A percentile compares a stretch with the other conserved stretches of the same genome.
Evolutionary conservation across 192 early-diverging fungal species (phyloP).

Genomic region (Entomortierella beljakovae): DNA sequence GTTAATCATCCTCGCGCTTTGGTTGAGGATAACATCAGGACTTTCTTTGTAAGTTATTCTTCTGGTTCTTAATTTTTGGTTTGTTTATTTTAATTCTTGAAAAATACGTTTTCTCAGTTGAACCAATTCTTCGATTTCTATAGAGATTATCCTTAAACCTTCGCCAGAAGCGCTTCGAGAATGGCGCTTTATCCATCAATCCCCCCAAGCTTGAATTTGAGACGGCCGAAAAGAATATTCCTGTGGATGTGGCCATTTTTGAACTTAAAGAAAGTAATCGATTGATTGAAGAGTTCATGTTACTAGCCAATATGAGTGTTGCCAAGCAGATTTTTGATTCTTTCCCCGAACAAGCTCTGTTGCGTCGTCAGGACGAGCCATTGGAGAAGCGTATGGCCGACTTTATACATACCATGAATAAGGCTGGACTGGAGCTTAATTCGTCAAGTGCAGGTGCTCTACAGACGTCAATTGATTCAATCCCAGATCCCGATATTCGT

Average conservation of each 20-base stretch:
- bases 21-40: conserved; percentile 54
- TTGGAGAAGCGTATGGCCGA: conserved; percentile 68
- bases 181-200: conserved; percentile 89
- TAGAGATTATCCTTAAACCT: conserved; percentile 79
- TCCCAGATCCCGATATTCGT: conserved; percentile 66
- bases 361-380: conserved; percentile 86
- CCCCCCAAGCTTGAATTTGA: conserved; percentile 91
- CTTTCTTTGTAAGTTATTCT: conserved; percentile 55
- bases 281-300: conserved; percentile 96
- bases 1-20: conserved; percentile 36
- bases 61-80: not conserved
- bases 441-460: conserved; percentile 66
- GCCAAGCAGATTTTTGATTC: conserved; percentile 89
- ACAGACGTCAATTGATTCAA: conserved; percentile 68
- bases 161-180: conserved; percentile 76
- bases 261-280: conserved; percentile 92
- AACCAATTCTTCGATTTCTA: not conserved
- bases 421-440: conserved; percentile 83
- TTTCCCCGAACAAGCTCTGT: conserved; percentile 93
- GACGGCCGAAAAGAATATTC: conserved; percentile 86
- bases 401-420: conserved; percentile 82
- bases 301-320: conserved; percentile 95
- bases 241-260: conserved; percentile 87
- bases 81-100: not conserved
- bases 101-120: not conserved